Percentiles rank a stretch among this genome's conserved stretches.
Evolutionary conservation across 306 rosid genomes (phyloP).

Genomic region (Prosopis cineraria): DNA sequence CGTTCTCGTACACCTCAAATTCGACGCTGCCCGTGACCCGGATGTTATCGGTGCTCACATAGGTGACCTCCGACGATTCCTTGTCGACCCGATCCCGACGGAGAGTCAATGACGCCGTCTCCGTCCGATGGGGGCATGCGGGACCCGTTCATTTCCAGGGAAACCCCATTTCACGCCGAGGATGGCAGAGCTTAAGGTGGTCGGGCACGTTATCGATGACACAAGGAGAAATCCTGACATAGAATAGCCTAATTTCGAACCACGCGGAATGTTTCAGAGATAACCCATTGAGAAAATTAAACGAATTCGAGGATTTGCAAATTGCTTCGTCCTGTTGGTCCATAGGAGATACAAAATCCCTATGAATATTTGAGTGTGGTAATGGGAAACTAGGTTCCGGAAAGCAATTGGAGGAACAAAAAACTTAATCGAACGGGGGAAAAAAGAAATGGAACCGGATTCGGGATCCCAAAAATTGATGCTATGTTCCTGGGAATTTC

Average conservation of each 20-base stretch:
- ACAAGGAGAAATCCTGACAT: conserved; percentile 70
- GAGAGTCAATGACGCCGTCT: conserved; percentile 50
- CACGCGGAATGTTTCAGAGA: conserved; percentile 53
- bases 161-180: conserved; percentile 64
- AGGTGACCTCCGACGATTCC: conserved; percentile 79
- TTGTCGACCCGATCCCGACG: conserved; percentile 71
- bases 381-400: neutral
- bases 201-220: conserved; percentile 61
- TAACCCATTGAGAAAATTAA: conserved; percentile 17
- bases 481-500: neutral
- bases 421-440: neutral
- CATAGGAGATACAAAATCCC: conserved; percentile 40
- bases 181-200: conserved; percentile 59
- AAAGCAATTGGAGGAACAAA: neutral
- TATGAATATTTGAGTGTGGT: neutral
- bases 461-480: neutral
- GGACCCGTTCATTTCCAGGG: conserved; percentile 62
- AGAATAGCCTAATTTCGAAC: conserved; percentile 68
- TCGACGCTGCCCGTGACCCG: conserved; percentile 67
- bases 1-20: conserved; percentile 80
- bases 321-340: conserved; percentile 49
- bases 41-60: conserved; percentile 83
- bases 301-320: conserved; percentile 42
- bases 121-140: conserved; percentile 52
- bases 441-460: neutral